Evolutionary conservation across 306 rosid genomes (phyloP).

Genomic region (Datisca glomerata): DNA sequence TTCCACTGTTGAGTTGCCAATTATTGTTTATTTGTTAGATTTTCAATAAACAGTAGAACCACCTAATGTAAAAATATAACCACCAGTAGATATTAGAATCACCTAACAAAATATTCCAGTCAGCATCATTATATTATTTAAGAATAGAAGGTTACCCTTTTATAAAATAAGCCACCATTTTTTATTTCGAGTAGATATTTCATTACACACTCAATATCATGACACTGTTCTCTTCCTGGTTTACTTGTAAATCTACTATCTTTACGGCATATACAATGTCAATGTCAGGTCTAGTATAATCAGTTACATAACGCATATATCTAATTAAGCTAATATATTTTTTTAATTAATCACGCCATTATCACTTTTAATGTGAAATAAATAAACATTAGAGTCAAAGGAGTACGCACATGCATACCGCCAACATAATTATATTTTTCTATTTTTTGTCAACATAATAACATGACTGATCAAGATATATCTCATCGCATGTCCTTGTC

Average conservation of each 20-base stretch:
- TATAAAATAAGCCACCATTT: conserved; percentile 1
- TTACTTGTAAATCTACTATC: neutral
- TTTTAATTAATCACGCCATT: conserved; percentile 1
- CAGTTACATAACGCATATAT: no score
- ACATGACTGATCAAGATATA: conserved; percentile 3
- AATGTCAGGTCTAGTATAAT: no score
- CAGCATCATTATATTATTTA: no score
- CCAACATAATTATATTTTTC: no score
- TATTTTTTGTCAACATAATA: conserved; percentile 5
- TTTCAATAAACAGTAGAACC: no score
- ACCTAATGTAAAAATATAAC: no score
- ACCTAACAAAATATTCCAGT: no score
- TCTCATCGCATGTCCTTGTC: neutral
- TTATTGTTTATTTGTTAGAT: no score
- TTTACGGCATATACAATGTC: neutral
- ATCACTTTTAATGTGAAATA: neutral
- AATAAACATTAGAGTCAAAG: no score
- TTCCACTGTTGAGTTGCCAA: no score
- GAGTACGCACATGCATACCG: neutral
- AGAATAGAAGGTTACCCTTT: no score
- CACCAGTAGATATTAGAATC: no score
- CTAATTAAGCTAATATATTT: neutral
- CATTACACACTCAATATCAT: neutral
- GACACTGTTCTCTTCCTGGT: neutral
- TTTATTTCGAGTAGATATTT: neutral